These are phyloP conservation scores for Verticillium longisporum DNA, from an alignment of 2,329 filamentous ascomycete species.

Conservation along the genomic window DNA sequence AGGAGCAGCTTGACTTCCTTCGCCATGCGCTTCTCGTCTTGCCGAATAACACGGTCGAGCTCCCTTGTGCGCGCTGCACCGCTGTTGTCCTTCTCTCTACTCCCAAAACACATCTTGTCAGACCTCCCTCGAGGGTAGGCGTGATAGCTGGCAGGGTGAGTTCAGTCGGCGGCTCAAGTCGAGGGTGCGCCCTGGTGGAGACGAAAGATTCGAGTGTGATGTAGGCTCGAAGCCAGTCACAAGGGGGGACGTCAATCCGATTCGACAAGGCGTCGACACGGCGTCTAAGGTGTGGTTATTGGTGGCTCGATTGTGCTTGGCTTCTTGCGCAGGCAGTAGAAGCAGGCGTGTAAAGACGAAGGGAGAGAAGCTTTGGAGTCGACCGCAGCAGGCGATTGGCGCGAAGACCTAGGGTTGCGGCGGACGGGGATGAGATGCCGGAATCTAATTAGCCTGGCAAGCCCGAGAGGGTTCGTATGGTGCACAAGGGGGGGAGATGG, in stretches of 20 bases:
- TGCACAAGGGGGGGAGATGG: not conserved
- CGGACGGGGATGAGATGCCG: not conserved
- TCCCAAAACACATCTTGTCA: constrained; percentile 57
- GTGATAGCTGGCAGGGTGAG: not conserved
- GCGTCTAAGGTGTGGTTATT: no score
- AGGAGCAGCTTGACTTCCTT: constrained; percentile 91
- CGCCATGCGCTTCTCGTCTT: constrained; percentile 79
- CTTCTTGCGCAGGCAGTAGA: no score
- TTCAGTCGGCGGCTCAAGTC: not conserved
- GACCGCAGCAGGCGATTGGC: not conserved
- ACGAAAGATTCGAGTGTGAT: no score
- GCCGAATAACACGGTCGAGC: constrained; percentile 78
- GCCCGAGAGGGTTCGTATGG: not conserved
- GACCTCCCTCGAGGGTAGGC: not conserved
- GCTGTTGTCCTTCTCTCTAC: constrained; percentile 42
- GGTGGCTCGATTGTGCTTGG: no score
- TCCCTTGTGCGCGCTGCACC: constrained; percentile 56
- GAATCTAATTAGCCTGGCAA: not conserved
- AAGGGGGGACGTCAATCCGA: no score
- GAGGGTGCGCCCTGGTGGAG: not conserved
- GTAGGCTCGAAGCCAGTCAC: no score
- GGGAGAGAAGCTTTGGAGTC: not conserved
- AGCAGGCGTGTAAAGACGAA: not conserved
- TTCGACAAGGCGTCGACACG: no score
- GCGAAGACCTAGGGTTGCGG: not conserved